Evolutionary conservation across 148 eudicot species (phyloP).

Genomic region (Camellia japonica): DNA sequence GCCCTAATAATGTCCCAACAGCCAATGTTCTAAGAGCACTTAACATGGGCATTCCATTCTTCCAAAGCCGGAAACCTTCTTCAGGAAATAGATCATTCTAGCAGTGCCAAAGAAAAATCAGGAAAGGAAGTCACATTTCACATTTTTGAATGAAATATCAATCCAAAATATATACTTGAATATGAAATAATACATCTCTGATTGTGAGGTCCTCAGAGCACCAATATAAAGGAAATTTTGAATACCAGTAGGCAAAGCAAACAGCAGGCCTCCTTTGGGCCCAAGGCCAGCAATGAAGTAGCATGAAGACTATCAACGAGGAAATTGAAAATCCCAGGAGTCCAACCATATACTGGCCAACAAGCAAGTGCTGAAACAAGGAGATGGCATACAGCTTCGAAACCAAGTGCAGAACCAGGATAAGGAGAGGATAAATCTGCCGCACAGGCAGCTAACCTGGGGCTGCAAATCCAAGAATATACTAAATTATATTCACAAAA

Average conservation of each 20-base stretch:
- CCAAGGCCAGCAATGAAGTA: conserved; percentile 71
- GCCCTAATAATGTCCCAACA: conserved; percentile 73
- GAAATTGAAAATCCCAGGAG: conserved; percentile 86
- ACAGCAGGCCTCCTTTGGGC: conserved; percentile 94
- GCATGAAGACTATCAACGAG: conserved; percentile 88
- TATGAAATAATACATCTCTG: neutral
- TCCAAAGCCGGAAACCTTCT: conserved; percentile 86
- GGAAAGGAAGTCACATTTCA: conserved; percentile 19
- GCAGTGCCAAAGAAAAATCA: conserved; percentile 11
- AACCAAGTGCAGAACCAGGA: conserved; percentile 78
- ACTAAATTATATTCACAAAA: neutral
- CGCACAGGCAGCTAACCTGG: conserved; percentile 83
- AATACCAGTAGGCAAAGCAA: conserved; percentile 77
- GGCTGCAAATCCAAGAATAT: conserved; percentile 53
- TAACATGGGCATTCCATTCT: conserved; percentile 80
- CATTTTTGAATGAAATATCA: neutral
- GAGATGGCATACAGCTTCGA: conserved; percentile 86
- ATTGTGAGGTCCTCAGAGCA: neutral
- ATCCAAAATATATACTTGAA: neutral
- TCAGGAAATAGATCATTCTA: conserved; percentile 93
- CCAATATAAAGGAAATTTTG: neutral
- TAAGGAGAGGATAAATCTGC: conserved; percentile 66
- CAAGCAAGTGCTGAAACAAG: conserved; percentile 90
- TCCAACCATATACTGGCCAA: conserved; percentile 96
- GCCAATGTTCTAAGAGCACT: conserved; percentile 71